Evolutionary conservation across 352 stramenopile genomes (phyloP).

Genomic region (Plasmopara muralis): DNA sequence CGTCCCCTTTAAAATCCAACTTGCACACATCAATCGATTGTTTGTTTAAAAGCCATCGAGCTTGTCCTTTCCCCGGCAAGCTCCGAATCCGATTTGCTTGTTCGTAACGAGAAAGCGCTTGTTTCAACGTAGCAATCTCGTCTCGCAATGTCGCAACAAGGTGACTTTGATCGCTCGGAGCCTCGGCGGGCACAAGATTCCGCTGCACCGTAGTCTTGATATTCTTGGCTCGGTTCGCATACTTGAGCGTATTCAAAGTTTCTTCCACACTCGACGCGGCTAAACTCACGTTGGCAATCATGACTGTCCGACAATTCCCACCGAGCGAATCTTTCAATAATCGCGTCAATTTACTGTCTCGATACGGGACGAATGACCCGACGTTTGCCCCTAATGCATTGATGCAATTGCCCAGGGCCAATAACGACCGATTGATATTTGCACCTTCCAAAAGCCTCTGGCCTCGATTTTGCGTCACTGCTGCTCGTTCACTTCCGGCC

Average conservation of each 20-base stretch:
- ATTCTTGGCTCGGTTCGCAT: constrained; percentile 89
- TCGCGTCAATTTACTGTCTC: constrained; percentile 85
- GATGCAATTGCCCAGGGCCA: constrained; percentile 91
- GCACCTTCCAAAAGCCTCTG: constrained; percentile 83
- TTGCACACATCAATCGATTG: not conserved
- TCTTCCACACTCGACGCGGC: constrained; percentile 82
- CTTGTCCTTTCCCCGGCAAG: constrained; percentile 2
- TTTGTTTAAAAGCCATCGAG: constrained; percentile 18
- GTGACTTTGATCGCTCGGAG: constrained; percentile 76
- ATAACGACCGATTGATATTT: constrained; percentile 90
- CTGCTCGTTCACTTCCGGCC: constrained; percentile 85
- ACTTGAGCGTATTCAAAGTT: constrained; percentile 92
- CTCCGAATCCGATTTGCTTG: constrained; percentile 3
- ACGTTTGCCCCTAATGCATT: constrained; percentile 87
- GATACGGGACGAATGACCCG: constrained; percentile 80
- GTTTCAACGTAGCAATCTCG: constrained; percentile 83
- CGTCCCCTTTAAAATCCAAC: constrained; percentile 20
- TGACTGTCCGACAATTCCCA: constrained; percentile 91
- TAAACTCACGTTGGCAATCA: constrained; percentile 89
- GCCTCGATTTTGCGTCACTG: constrained; percentile 86
- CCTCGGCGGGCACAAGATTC: constrained; percentile 85
- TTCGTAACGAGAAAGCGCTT: constrained; percentile 32
- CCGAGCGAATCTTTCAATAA: constrained; percentile 87
- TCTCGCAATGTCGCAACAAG: constrained; percentile 81
- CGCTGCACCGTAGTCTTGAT: constrained; percentile 88